Conservation (phyloP, 306 rosid species). For the Cotoneaster glaucophyllus region DNA sequence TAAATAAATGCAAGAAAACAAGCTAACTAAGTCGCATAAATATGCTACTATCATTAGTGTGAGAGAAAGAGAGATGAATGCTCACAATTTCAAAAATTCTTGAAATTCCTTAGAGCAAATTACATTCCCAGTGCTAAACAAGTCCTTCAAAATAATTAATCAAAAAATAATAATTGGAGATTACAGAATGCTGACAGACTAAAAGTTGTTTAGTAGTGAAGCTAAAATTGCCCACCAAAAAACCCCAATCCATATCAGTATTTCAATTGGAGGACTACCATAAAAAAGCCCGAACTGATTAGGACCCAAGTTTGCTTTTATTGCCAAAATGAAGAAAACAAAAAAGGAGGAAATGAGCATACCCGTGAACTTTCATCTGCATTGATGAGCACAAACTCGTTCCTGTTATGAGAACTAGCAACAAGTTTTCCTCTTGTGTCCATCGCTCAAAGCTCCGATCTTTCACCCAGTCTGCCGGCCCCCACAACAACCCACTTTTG, state of each 20-base stretch:
- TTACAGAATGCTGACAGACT: too few species aligned
- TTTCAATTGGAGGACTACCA: background rate
- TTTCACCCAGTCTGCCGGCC: conserved; percentile 6
- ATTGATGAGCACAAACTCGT: conserved; percentile 95
- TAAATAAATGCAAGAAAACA: too few species aligned
- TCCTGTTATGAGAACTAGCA: conserved; percentile 98
- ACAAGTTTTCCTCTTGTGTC: conserved; percentile 83
- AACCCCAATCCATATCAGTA: background rate
- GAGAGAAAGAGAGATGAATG: too few species aligned
- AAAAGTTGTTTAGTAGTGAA: background rate
- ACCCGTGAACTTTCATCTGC: conserved; percentile 92
- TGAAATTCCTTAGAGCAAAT: background rate
- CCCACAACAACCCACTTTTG: background rate
- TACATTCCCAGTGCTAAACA: too few species aligned
- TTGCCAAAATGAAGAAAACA: background rate
- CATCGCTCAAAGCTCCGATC: conserved; percentile 45
- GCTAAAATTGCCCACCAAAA: background rate
- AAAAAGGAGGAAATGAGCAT: background rate
- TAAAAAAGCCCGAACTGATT: conserved; percentile 12
- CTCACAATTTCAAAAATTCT: background rate
- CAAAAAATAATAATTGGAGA: background rate
- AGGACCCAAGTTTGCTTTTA: background rate
- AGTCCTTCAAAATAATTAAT: background rate
- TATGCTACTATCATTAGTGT: too few species aligned
- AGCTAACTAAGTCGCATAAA: too few species aligned